Conservation (phyloP, 345 rosid species). For the Laguncularia racemosa region DNA sequence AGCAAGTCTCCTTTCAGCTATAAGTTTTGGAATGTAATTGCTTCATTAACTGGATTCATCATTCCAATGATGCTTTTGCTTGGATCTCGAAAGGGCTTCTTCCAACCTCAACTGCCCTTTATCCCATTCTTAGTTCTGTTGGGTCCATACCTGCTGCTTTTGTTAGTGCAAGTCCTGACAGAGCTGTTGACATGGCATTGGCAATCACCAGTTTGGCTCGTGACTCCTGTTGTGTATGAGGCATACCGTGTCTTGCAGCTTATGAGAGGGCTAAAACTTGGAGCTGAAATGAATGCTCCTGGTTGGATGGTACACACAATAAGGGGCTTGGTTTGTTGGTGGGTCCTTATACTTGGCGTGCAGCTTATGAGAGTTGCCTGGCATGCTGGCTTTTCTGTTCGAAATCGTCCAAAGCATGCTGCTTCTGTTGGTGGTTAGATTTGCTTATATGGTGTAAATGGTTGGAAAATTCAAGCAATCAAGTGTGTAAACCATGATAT, state of each 20-base stretch:
- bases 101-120: conserved; percentile 60
- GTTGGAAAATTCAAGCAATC: not conserved
- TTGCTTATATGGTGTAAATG: not conserved
- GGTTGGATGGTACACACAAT: conserved; percentile 71
- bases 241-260: conserved; percentile 71
- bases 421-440: conserved; percentile 23
- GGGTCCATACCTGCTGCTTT: conserved; percentile 79
- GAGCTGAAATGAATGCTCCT: conserved; percentile 65
- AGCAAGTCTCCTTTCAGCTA: conserved; percentile 78
- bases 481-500: conserved; percentile 12
- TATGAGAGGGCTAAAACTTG: conserved; percentile 82
- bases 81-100: conserved; percentile 57
- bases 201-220: conserved; percentile 91
- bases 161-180: conserved; percentile 69
- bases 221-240: conserved; percentile 86
- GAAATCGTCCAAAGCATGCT: conserved; percentile 17
- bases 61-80: conserved; percentile 44
- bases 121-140: conserved; percentile 57
- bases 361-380: conserved; percentile 98
- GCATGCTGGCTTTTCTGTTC: conserved; percentile 76
- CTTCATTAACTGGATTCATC: conserved; percentile 51
- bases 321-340: conserved; percentile 85
- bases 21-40: conserved; percentile 68
- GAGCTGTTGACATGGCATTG: conserved; percentile 92
- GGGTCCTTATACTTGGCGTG: conserved; percentile 81